Evolutionary conservation across 2,329 filamentous ascomycete genomes (phyloP).

Genomic region (Fusarium coicis): DNA sequence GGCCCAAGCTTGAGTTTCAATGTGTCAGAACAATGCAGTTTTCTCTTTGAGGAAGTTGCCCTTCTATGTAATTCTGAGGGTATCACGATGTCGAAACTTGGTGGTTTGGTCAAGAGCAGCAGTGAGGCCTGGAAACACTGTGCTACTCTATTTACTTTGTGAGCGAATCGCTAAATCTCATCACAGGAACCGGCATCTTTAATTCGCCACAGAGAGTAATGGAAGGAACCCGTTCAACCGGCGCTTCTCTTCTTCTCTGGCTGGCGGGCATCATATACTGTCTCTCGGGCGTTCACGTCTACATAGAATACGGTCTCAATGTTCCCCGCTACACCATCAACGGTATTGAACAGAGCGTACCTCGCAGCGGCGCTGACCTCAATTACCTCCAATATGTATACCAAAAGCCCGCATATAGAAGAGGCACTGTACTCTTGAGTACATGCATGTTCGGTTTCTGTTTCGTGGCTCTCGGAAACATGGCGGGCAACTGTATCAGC

Average conservation of each 20-base stretch:
- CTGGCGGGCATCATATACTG: slow-evolving; percentile 53
- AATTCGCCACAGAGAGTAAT: slow-evolving; percentile 50
- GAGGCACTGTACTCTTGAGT: slow-evolving; percentile 51
- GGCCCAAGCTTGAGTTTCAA: slow-evolving; percentile 25
- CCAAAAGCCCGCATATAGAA: slow-evolving; percentile 49
- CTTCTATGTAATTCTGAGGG: background rate
- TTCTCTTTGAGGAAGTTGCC: background rate
- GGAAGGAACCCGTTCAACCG: slow-evolving; percentile 47
- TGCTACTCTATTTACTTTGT: background rate
- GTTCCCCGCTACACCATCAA: slow-evolving; percentile 55
- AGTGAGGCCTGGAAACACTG: background rate
- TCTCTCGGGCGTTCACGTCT: slow-evolving; percentile 50
- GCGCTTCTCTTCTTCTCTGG: slow-evolving; percentile 54
- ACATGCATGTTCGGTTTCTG: slow-evolving; percentile 58
- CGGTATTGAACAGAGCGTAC: slow-evolving; percentile 53
- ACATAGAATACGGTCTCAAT: slow-evolving; percentile 59
- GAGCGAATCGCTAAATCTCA: slow-evolving; percentile 19
- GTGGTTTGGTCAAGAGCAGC: background rate
- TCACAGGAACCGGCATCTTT: slow-evolving; percentile 52
- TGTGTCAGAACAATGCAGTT: slow-evolving; percentile 18
- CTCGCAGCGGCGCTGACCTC: slow-evolving; percentile 59
- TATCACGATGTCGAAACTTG: background rate
- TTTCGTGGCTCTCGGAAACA: slow-evolving; percentile 60
- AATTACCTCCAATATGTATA: slow-evolving; percentile 62
- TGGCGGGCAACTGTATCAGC: slow-evolving; percentile 59